Conservation (phyloP, 2,329 filamentous ascomycete species). For the Drechslerella coelobrocha region DNA sequence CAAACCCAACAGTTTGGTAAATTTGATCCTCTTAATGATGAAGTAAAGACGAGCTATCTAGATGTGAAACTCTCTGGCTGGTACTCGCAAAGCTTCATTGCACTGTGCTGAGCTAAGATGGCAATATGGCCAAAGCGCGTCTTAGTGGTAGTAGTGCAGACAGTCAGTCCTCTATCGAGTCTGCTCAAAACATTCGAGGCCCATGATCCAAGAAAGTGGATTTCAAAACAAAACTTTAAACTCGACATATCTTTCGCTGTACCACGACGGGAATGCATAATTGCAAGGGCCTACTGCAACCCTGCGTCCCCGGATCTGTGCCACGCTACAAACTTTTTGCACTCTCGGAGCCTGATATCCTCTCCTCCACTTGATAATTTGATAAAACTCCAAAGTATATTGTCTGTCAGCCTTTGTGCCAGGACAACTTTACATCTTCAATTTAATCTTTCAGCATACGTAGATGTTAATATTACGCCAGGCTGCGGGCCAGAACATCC, state of each 20-base stretch:
- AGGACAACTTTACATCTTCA: neutral
- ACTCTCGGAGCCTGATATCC: neutral
- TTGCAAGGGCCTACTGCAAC: neutral
- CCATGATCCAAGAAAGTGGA: constrained; percentile 1
- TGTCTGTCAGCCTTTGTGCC: neutral
- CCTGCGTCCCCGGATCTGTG: constrained; percentile 7
- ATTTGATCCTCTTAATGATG: neutral
- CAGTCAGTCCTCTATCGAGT: neutral
- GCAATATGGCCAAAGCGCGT: no score
- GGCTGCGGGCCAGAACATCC: no score
- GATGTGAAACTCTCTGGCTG: neutral
- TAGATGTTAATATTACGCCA: no score
- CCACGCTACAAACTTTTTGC: neutral
- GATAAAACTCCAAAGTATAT: neutral
- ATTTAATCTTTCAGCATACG: no score
- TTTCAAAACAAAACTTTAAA: constrained; percentile 1
- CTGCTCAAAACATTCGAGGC: neutral
- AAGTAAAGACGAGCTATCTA: neutral
- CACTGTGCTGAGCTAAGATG: no score
- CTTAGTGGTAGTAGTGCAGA: no score
- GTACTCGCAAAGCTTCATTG: neutral
- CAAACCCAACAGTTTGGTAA: neutral
- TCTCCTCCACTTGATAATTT: neutral
- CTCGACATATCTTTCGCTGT: neutral
- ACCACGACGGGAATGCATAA: neutral